phyloP scores from a whole-genome alignment of 306 rosid species.

The Acacia crassicarpa region DNA sequence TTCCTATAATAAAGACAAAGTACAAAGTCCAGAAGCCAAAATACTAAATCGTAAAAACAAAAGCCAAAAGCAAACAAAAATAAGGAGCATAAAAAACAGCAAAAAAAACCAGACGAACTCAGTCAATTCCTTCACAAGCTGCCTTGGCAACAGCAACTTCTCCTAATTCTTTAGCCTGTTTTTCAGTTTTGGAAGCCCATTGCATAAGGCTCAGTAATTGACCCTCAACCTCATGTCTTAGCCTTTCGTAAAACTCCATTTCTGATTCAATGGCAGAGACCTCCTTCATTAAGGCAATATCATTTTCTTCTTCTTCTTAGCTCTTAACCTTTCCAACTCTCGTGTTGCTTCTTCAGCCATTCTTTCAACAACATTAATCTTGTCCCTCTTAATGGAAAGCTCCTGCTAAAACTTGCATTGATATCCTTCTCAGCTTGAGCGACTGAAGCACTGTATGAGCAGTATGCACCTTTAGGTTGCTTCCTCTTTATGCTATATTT shows the following conservation, averaged over 20 bases:
- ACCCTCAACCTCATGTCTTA: constrained; percentile 84
- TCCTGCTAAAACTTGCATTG: constrained; percentile 75
- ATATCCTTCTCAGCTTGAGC: constrained; percentile 93
- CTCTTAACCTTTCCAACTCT: constrained; percentile 79
- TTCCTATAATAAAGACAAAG: too few relatives aligned
- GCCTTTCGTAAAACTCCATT: constrained; percentile 78
- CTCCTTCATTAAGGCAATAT: constrained; percentile 63
- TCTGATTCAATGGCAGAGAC: constrained; percentile 81
- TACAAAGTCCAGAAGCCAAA: too few relatives aligned
- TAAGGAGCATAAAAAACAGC: too few relatives aligned
- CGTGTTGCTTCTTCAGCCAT: constrained; percentile 86
- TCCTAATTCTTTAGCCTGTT: constrained; percentile 55
- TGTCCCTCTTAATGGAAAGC: constrained; percentile 80
- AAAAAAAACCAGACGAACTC: too few relatives aligned
- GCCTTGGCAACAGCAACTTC: constrained; percentile 55
- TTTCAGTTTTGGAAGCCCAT: constrained; percentile 55
- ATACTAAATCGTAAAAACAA: too few relatives aligned
- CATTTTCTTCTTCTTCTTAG: constrained; percentile 47
- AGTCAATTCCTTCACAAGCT: background rate
- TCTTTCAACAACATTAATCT: constrained; percentile 75
- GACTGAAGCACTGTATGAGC: constrained; percentile 73
- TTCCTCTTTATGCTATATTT: too few relatives aligned
- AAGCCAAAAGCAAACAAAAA: too few relatives aligned
- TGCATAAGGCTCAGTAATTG: constrained; percentile 68
- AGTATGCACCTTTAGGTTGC: too few relatives aligned